These are phyloP conservation scores for Xanthoceras sorbifolium DNA, from an alignment of 345 rosid species.

Conservation along the genomic window DNA sequence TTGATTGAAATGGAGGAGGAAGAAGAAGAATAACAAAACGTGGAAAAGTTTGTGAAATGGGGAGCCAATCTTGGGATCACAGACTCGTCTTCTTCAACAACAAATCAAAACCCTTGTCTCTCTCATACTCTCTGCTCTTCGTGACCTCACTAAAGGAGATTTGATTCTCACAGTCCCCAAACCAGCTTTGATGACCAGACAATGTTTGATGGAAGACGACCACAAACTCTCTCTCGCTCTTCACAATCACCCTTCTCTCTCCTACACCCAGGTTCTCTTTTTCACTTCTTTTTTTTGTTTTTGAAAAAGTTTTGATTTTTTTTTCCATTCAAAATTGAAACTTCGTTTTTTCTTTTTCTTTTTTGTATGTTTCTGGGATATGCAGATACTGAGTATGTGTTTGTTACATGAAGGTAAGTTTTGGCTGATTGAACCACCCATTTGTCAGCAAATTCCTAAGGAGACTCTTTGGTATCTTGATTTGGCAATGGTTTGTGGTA, in stretches of 20 bases:
- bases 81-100: constrained; percentile 38
- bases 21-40: constrained; percentile 28
- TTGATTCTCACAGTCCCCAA: constrained; percentile 72
- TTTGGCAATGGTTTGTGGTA: background rate
- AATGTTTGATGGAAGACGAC: constrained; percentile 42
- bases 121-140: constrained; percentile 53
- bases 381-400: constrained; percentile 72
- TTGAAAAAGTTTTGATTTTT: background rate
- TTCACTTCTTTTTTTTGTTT: background rate
- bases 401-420: constrained; percentile 51
- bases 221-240: constrained; percentile 37
- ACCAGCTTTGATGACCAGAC: constrained; percentile 56
- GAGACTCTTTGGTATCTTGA: background rate
- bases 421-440: background rate
- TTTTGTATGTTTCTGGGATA: background rate
- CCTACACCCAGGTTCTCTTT: constrained; percentile 53
- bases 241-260: constrained; percentile 40
- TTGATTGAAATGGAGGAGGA: constrained; percentile 29
- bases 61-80: constrained; percentile 55
- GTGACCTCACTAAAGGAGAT: constrained; percentile 70
- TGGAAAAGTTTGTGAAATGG: constrained; percentile 54
- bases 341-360: no score
- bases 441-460: background rate
- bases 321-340: background rate
- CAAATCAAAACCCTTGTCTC: background rate